Base-by-base conservation (phyloP, 2,329 filamentous ascomycete genomes). In the Diaporthe sp. region DNA sequence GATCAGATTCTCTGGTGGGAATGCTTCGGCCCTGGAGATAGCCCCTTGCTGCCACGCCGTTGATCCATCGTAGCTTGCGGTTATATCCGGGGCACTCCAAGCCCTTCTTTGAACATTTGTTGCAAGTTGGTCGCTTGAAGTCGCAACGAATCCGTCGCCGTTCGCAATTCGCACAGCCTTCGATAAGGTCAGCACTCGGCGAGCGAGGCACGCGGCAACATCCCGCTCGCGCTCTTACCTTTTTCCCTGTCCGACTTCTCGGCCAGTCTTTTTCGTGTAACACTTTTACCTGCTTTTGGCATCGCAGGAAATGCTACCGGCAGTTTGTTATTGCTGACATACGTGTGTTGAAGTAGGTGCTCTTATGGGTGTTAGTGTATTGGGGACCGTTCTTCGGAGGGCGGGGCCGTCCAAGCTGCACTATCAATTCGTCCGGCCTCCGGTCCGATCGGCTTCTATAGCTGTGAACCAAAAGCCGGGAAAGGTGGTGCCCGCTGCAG, bases 91-190 rank as follows among this genome's bases (percentile, higher is more conserved):
- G 60, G 13, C 60, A 64, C 2, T 47, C 40, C 60, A 64, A 33
- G 10, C 60, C 60, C 6, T 64, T 64, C 60, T 64, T 64, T 25
- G 25, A 64, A n/a, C 60, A 64, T 47, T 64, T 64, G 17, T 7
- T 47, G 19, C 60, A 64, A 33, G 0, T 64, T 6, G 60, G 60
- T 1, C 10, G 40, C 5, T 33, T 30, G 2, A 64, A 7, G 40
- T 64, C 60, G 40, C 60, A 64, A n/a, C 60, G 40, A 4, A 64
- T 47, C 40, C 60, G 38, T 47, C 60, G 40, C 60, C 60, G 60
- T 9, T 64, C 60, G 25, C 60, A 64, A 10, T 45, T 64, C 40
- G 10, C 15, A n/a, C 60, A 64, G 5, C 60, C 38, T 64, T 47
- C 10, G 25, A 47, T 8, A 9, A 64, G n/a, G 2, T 64, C 40